phyloP scores from a whole-genome alignment of 176 grass and related monocot genomes.

The Sorghum bicolor region DNA sequence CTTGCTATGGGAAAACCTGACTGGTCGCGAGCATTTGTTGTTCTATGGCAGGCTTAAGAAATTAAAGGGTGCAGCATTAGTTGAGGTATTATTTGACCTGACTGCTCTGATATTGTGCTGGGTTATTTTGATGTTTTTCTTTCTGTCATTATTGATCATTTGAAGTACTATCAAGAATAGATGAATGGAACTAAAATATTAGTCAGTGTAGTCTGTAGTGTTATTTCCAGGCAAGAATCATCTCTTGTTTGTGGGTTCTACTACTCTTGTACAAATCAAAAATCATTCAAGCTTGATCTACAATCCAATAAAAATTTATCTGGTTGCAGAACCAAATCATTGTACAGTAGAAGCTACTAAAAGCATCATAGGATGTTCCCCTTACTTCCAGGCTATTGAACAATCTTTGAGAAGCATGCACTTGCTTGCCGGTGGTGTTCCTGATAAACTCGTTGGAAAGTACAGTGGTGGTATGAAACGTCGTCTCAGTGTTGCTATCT shows the following conservation, averaged over 20 bases:
- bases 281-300: background rate
- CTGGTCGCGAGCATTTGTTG: constrained; percentile 75
- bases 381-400: constrained; percentile 58
- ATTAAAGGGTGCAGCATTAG: constrained; percentile 52
- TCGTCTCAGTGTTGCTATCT: constrained; percentile 78
- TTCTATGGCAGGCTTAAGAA: constrained; percentile 95
- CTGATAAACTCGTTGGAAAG: constrained; percentile 61
- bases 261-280: background rate
- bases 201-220: background rate
- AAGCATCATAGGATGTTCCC: background rate
- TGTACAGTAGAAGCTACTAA: background rate
- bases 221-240: constrained; percentile 3
- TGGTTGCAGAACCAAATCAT: background rate
- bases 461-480: constrained; percentile 97
- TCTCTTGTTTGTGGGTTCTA: background rate
- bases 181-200: background rate
- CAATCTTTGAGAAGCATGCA: constrained; percentile 66
- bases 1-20: constrained; percentile 88
- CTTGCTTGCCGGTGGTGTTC: constrained; percentile 47
- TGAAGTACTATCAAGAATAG: background rate
- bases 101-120: constrained; percentile 31
- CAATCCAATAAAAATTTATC: background rate
- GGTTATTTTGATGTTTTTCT: background rate
- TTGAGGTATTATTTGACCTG: constrained; percentile 29
- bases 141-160: constrained; percentile 20